Evolutionary conservation across 805 yeast species (phyloP), one percentile per base, ranked within the genome.

Genomic region (Naumovozyma dairenensis): DNA sequence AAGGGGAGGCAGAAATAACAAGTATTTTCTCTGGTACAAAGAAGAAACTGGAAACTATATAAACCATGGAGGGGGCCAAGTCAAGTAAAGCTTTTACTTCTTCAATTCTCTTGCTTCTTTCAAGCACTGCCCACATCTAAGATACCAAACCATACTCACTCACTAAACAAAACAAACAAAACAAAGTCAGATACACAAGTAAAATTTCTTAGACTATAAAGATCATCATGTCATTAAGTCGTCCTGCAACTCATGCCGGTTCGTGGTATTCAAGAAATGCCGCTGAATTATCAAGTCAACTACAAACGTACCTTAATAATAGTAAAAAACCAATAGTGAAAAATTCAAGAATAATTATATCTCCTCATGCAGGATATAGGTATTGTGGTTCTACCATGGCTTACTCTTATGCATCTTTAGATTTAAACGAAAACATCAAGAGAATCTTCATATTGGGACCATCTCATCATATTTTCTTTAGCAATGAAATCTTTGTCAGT

Each of bases 241-340:
- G 86, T 34, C 71, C 77, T 3, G 94, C 94, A 1, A 69, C 93
- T 2, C 96, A 89, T 55, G 79, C 96, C 3, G 97, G 97, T 2
- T 57, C 86, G 2, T 89, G 98, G 98, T 89, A 92, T 55, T 46
- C 74, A 2, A 64, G 64, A 10, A 65, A 67, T 29, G 44, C 66
- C 0, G 28, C 47, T 2, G 52, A 49, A 15, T 63, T 89, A 10
- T 53, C 62, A 2, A 37, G 50, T 6, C 82, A 82, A 42, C 37
- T 89, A 13, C 67, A 67, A 9, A 48, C 51, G 1, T 73, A 63
- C 45, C 56, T 82, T 29, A 32, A 29, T 3, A 32, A 34, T 20
- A 8, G 25, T 19, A 12, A 28, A 28, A 15, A 21, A 16, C 15
- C 32, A n/a, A 19, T 34, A 16, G 13, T 10, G 19, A 15, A 33